Percentiles rank a stretch among this genome's conserved stretches.
Evolutionary conservation across 352 stramenopile species (phyloP).

Genomic region (Aphanomyces euteiches): DNA sequence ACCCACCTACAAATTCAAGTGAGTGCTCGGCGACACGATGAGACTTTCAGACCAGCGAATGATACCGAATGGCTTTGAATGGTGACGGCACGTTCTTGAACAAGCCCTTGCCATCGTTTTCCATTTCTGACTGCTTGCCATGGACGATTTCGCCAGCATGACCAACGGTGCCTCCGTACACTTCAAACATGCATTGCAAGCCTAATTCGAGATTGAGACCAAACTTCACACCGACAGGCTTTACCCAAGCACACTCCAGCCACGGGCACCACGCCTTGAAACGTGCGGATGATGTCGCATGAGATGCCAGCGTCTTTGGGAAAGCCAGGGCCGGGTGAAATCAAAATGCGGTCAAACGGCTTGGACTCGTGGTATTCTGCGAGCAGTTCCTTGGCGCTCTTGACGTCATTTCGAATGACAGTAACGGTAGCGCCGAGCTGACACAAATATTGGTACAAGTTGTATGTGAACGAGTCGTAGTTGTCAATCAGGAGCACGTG

Average conservation of each 20-base stretch:
- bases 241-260: constrained; percentile 72
- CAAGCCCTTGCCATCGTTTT: constrained; percentile 77
- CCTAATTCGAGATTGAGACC: constrained; percentile 32
- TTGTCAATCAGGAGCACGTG: constrained; percentile 85
- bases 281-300: constrained; percentile 76
- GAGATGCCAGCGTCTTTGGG: constrained; percentile 79
- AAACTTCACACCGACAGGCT: not conserved
- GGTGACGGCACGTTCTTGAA: constrained; percentile 77
- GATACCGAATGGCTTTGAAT: constrained; percentile 83
- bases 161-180: constrained; percentile 80
- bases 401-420: constrained; percentile 80
- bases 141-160: constrained; percentile 86
- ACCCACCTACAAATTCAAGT: constrained; percentile 37
- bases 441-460: constrained; percentile 87
- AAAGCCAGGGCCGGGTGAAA: constrained; percentile 79
- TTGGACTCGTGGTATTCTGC: constrained; percentile 37
- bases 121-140: constrained; percentile 81
- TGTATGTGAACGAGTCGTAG: constrained; percentile 91
- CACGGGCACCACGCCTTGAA: constrained; percentile 79
- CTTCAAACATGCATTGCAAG: constrained; percentile 84
- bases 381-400: constrained; percentile 74
- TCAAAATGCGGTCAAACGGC: constrained; percentile 81
- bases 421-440: constrained; percentile 75
- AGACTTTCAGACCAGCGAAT: constrained; percentile 51
- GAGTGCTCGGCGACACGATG: not conserved